Conservation (phyloP, 2,329 filamentous ascomycete species). For the Penicillium frequentans region DNA sequence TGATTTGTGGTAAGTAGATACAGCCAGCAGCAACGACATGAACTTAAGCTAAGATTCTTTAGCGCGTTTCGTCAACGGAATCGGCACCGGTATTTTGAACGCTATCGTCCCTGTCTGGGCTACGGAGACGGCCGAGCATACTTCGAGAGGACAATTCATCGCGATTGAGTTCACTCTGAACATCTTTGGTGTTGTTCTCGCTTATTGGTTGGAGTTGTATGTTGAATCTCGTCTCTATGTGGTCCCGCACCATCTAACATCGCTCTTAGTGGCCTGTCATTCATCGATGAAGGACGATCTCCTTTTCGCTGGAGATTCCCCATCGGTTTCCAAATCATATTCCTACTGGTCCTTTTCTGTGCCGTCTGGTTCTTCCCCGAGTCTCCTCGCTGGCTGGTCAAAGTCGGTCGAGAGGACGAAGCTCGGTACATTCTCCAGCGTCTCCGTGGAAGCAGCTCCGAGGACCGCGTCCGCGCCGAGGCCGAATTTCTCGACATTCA, state of each 20-base stretch:
- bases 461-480: conserved; percentile 56
- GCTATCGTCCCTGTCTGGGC: conserved; percentile 71
- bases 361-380: conserved; percentile 69
- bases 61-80: conserved; percentile 62
- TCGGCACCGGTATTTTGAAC: conserved; percentile 69
- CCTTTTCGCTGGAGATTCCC: conserved; percentile 68
- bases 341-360: conserved; percentile 57
- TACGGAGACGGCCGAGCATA: conserved; percentile 68
- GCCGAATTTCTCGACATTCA: conserved; percentile 69
- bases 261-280: conserved; percentile 54
- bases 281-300: conserved; percentile 58
- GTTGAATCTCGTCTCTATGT: conserved; percentile 6
- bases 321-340: conserved; percentile 68
- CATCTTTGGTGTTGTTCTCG: conserved; percentile 66
- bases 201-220: conserved; percentile 61
- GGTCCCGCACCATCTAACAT: not conserved
- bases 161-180: conserved; percentile 73
- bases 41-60: conserved; percentile 7
- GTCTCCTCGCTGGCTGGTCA: conserved; percentile 60
- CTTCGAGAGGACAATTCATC: conserved; percentile 66
- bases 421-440: conserved; percentile 64
- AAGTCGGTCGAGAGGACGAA: conserved; percentile 66
- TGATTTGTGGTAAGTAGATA: conserved; percentile 60
- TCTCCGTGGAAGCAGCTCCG: conserved; percentile 60
- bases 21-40: not conserved